These are phyloP conservation scores for Miamiensis avidus DNA, from an alignment of 169 alveolate species.

Conservation along the genomic window DNA sequence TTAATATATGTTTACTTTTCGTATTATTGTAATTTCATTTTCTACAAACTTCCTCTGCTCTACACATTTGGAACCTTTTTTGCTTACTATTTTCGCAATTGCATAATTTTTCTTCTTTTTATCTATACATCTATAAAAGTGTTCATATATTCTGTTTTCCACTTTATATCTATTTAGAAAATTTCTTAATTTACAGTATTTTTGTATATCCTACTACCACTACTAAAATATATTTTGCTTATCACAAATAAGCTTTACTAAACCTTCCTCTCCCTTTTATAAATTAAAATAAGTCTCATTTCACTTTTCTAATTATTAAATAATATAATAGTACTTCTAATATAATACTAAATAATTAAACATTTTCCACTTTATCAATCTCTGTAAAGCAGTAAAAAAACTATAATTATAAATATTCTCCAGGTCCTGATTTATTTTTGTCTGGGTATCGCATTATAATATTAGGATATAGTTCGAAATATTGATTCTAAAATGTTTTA, in stretches of 20 bases:
- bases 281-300: not conserved
- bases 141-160: slow-evolving; percentile 14
- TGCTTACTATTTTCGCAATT: slow-evolving; percentile 8
- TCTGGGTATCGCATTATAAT: slow-evolving; percentile 4
- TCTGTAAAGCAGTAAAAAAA: not conserved
- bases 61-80: slow-evolving; percentile 6
- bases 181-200: slow-evolving; percentile 13
- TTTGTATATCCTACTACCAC: slow-evolving; percentile 10
- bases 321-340: not conserved
- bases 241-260: slow-evolving; percentile 9
- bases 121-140: slow-evolving; percentile 19
- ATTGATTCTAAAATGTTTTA: too few species aligned
- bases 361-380: not conserved
- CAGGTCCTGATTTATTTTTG: slow-evolving; percentile 7
- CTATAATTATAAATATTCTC: slow-evolving; percentile 3
- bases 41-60: slow-evolving; percentile 22
- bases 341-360: slow-evolving; percentile 4
- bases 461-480: slow-evolving; percentile 19
- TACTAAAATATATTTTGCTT: not conserved
- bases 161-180: slow-evolving; percentile 18
- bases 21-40: slow-evolving; percentile 21
- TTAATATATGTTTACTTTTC: not conserved
- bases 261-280: not conserved
- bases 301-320: too few species aligned
- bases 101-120: slow-evolving; percentile 20